Conservation (phyloP, 2,329 filamentous ascomycete species). For the Dactylellina cionopaga region DNA sequence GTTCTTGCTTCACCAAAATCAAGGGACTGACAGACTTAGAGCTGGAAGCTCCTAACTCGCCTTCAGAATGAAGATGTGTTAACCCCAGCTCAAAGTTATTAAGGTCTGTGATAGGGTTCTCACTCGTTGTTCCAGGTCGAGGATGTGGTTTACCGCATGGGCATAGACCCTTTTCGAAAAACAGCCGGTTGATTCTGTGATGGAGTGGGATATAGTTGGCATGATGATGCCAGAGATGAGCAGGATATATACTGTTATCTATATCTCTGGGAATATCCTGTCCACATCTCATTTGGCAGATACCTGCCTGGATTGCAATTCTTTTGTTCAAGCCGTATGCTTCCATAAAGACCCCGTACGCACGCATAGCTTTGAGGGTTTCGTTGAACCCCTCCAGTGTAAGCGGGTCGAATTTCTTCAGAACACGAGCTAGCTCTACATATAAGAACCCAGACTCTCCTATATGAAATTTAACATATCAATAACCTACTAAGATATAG, state of each 20-base stretch:
- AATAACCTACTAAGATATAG: neutral
- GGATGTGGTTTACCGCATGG: neutral
- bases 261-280: neutral
- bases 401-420: neutral
- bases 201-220: neutral
- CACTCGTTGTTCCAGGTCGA: neutral
- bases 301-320: neutral
- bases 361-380: neutral
- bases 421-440: neutral
- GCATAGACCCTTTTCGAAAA: conserved; percentile 3
- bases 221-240: neutral
- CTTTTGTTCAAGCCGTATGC: neutral
- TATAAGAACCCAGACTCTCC: neutral
- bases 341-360: neutral
- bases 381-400: neutral
- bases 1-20: conserved; percentile 12
- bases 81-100: neutral
- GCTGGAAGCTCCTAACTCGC: neutral
- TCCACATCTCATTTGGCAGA: conserved; percentile 1
- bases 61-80: conserved; percentile 8
- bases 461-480: neutral
- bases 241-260: neutral
- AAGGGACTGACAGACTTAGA: neutral
- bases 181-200: neutral
- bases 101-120: neutral